These are phyloP conservation scores for Pochonia chlamydosporia DNA, from an alignment of 2,329 filamentous ascomycete genomes.

Conservation along the genomic window DNA sequence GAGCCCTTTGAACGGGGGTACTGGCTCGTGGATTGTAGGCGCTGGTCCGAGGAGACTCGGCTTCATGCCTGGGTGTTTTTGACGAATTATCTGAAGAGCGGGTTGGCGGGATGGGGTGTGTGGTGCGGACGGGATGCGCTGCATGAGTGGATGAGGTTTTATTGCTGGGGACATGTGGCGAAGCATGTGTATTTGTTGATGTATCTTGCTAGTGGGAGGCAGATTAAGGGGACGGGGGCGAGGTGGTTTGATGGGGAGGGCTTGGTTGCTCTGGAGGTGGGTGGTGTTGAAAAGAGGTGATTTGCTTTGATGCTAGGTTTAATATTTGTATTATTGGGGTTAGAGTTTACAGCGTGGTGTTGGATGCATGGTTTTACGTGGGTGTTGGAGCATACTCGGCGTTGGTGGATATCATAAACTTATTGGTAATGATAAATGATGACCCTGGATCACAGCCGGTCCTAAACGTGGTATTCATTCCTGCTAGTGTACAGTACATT, in stretches of 20 bases:
- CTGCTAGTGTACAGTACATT: background rate
- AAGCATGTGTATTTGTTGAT: conserved; percentile 70
- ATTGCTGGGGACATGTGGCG: conserved; percentile 71
- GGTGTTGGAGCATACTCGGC: background rate
- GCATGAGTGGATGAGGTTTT: conserved; percentile 52
- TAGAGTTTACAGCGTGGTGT: background rate
- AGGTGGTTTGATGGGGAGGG: conserved; percentile 64
- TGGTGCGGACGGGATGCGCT: conserved; percentile 43
- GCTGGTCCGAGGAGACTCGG: conserved; percentile 46
- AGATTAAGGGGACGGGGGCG: conserved; percentile 50
- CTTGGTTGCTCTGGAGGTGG: conserved; percentile 39
- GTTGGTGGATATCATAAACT: too few species aligned
- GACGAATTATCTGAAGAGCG: conserved; percentile 50
- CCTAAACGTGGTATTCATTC: background rate
- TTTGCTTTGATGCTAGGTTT: too few species aligned
- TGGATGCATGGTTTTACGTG: background rate
- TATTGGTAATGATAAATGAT: background rate
- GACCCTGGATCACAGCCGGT: too few species aligned
- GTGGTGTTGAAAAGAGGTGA: conserved; percentile 12
- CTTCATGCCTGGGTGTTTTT: conserved; percentile 57
- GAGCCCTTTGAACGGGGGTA: conserved; percentile 67
- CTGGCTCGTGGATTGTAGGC: conserved; percentile 60
- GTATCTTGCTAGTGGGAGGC: conserved; percentile 63
- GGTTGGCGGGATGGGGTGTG: conserved; percentile 62
- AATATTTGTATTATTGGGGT: background rate